A percentile compares a stretch with the other conserved stretches of the same genome.
Evolutionary conservation across 2,329 filamentous ascomycete genomes (phyloP).

Genomic region (Sporothrix inflata): DNA sequence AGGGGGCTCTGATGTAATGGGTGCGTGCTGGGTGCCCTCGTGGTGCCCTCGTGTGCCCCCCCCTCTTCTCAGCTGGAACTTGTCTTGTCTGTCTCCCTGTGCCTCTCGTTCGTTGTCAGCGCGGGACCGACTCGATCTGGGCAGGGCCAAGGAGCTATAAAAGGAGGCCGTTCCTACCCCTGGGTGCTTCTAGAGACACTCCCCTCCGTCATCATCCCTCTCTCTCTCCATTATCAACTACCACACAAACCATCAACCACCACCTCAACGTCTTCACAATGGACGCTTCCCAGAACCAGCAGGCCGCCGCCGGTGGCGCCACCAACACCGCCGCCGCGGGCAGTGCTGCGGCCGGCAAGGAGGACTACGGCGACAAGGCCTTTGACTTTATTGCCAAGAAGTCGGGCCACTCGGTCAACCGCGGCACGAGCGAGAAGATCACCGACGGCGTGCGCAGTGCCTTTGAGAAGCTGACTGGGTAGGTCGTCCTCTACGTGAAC

Average conservation of each 20-base stretch:
- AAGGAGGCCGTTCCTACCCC: neutral
- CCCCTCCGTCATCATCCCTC: neutral
- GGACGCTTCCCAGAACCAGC: slow-evolving; percentile 19
- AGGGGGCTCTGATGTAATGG: slow-evolving; percentile 13
- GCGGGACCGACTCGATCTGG: neutral
- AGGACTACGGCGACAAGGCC: slow-evolving; percentile 39
- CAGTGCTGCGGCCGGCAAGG: slow-evolving; percentile 22
- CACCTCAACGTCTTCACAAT: slow-evolving; percentile 17
- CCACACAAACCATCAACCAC: neutral
- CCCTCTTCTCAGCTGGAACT: too few species aligned
- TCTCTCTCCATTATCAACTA: neutral
- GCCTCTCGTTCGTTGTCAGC: too few species aligned
- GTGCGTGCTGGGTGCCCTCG: too few species aligned
- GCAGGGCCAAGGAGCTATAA: neutral
- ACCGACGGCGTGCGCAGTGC: slow-evolving; percentile 41
- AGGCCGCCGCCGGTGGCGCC: neutral
- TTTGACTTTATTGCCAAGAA: slow-evolving; percentile 38
- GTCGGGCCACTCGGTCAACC: slow-evolving; percentile 35
- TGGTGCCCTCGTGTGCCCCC: too few species aligned
- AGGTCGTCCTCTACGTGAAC: too few species aligned
- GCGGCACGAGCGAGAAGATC: slow-evolving; percentile 40
- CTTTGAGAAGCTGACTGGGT: slow-evolving; percentile 48
- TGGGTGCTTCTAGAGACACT: neutral
- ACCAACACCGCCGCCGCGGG: neutral
- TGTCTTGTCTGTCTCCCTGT: neutral